Conservation (phyloP, 2,329 filamentous ascomycete genomes). For the Claviceps arundinis region DNA sequence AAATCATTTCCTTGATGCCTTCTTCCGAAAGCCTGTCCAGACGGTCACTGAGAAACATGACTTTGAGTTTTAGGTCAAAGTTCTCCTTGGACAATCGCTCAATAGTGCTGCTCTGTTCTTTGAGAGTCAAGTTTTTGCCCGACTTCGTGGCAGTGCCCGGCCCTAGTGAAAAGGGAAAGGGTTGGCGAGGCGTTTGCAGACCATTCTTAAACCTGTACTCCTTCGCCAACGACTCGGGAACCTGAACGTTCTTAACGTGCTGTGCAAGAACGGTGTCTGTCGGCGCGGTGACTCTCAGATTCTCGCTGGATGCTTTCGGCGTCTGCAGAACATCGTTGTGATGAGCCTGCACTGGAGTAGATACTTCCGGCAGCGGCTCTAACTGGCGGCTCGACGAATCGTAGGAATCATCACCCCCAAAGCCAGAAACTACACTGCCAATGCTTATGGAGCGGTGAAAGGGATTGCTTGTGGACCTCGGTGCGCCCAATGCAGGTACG, state of each 20-base stretch:
- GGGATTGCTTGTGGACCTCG: constrained; percentile 36
- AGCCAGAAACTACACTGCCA: constrained; percentile 67
- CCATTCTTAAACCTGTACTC: constrained; percentile 71
- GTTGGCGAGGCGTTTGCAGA: constrained; percentile 43
- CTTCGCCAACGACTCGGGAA: constrained; percentile 75
- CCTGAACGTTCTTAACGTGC: constrained; percentile 79
- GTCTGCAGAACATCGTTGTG: constrained; percentile 47
- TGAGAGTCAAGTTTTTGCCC: constrained; percentile 69
- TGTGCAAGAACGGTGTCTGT: constrained; percentile 83
- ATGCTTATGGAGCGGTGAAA: constrained; percentile 71
- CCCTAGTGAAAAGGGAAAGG: constrained; percentile 28
- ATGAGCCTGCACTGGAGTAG: constrained; percentile 25
- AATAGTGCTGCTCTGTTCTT: constrained; percentile 95
- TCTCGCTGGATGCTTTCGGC: constrained; percentile 47
- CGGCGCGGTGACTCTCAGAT: constrained; percentile 41
- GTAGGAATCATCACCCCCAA: constrained; percentile 46
- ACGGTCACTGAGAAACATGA: constrained; percentile 91
- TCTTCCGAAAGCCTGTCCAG: constrained; percentile 90
- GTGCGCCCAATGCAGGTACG: constrained; percentile 39
- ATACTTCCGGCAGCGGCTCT: constrained; percentile 35
- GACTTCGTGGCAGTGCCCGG: constrained; percentile 35
- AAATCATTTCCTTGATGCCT: constrained; percentile 94
- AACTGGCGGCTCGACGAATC: constrained; percentile 32
- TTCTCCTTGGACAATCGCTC: constrained; percentile 96
- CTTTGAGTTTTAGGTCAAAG: constrained; percentile 92